A percentile compares a stretch with the other conserved stretches of the same genome.
Evolutionary conservation across 768 basidiomycete genomes (phyloP).

Genomic region (Leccinum boreale): DNA sequence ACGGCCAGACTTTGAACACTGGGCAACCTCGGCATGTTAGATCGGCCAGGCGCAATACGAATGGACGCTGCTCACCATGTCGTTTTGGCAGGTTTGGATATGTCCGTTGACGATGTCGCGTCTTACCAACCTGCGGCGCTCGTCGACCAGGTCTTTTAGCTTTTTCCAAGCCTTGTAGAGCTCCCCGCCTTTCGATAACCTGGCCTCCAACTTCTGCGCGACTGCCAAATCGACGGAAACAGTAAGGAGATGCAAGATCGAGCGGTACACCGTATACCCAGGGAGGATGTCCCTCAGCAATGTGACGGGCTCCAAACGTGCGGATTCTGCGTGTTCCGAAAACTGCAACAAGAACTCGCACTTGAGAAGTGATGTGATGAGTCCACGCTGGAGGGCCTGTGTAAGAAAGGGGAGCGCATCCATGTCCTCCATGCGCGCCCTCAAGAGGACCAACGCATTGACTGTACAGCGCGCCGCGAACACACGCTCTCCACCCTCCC

Average conservation of each 20-base stretch:
- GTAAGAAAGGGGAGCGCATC: constrained; percentile 26
- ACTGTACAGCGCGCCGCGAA: constrained; percentile 22
- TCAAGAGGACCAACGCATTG: constrained; percentile 19
- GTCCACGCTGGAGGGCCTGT: constrained; percentile 20
- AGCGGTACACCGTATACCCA: constrained; percentile 27
- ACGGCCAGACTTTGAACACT: constrained; percentile 22
- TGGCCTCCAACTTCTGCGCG: constrained; percentile 7
- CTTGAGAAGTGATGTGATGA: constrained; percentile 24
- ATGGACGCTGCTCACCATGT: constrained; percentile 5
- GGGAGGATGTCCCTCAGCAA: constrained; percentile 19
- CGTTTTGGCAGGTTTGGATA: constrained; percentile 29
- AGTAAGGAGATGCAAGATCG: constrained; percentile 16
- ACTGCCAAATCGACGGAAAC: constrained; percentile 8
- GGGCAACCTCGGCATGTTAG: background rate
- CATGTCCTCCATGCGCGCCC: constrained; percentile 19
- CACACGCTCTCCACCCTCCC: constrained; percentile 8
- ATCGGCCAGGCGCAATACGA: background rate
- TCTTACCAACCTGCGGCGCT: constrained; percentile 18
- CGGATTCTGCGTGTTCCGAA: constrained; percentile 6
- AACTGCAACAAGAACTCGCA: constrained; percentile 20
- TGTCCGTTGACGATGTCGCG: constrained; percentile 15
- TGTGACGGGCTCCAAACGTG: constrained; percentile 1
- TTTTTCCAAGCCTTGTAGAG: constrained; percentile 22
- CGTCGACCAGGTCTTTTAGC: constrained; percentile 16
- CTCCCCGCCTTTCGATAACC: constrained; percentile 13